These are phyloP conservation scores for Lachnellula willkommii DNA, from an alignment of 2,329 filamentous ascomycete species.

Conservation along the genomic window DNA sequence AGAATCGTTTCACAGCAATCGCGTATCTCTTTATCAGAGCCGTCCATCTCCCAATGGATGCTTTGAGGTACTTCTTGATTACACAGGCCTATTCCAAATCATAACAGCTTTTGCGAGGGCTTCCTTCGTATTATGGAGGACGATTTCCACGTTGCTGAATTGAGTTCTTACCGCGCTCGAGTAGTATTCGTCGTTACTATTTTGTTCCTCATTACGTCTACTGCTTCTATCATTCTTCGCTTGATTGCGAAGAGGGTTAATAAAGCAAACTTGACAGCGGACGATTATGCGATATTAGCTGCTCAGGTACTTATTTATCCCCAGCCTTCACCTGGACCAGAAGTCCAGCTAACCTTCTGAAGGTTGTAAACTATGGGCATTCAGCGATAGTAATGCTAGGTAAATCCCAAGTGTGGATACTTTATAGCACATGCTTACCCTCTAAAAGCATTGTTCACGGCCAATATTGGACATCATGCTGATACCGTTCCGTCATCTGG, in stretches of 20 bases:
- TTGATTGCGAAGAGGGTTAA: conserved; percentile 5
- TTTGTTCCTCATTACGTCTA: conserved; percentile 3
- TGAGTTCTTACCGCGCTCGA: not conserved
- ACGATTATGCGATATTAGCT: conserved; percentile 5
- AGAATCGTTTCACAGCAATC: too few relatives aligned
- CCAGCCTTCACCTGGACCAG: not conserved
- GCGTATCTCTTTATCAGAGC: too few relatives aligned
- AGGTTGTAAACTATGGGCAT: not conserved
- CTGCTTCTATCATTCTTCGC: conserved; percentile 6
- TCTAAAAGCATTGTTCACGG: not conserved
- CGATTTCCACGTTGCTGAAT: not conserved
- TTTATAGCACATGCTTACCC: not conserved
- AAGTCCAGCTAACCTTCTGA: not conserved
- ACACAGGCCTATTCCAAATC: too few relatives aligned
- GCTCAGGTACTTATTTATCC: not conserved
- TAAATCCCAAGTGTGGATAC: not conserved
- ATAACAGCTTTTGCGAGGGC: too few relatives aligned
- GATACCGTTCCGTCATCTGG: not conserved
- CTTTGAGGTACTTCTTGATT: too few relatives aligned
- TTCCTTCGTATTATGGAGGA: not conserved
- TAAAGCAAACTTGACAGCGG: not conserved
- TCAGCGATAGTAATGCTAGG: not conserved
- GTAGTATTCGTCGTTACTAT: conserved; percentile 1
- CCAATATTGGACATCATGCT: conserved; percentile 1
- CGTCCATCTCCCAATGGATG: too few relatives aligned